Evolutionary conservation across 106 monocot genomes (phyloP).

Genomic region (Posidonia australis): DNA sequence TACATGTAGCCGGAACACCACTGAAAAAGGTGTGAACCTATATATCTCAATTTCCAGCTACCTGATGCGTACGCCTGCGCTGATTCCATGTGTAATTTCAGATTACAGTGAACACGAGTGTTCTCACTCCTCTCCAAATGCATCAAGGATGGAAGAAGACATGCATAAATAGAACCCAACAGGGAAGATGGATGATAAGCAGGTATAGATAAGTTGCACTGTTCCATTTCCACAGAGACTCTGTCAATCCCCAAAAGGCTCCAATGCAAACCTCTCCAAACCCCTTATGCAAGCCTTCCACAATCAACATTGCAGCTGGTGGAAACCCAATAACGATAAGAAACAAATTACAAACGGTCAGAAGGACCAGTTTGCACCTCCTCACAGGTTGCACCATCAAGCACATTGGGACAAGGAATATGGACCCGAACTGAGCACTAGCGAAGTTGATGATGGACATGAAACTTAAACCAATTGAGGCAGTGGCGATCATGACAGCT

Average conservation of each 20-base stretch:
- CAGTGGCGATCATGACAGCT: slow-evolving; percentile 42
- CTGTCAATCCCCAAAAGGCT: slow-evolving; percentile 54
- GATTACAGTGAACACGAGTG: background rate
- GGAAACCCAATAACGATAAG: slow-evolving; percentile 47
- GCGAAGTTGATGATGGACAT: slow-evolving; percentile 94
- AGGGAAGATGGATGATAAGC: slow-evolving; percentile 71
- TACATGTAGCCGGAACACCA: too few species aligned
- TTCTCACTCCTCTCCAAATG: background rate
- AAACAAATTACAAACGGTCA: slow-evolving; percentile 23
- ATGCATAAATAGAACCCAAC: slow-evolving; percentile 68
- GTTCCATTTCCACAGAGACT: slow-evolving; percentile 70
- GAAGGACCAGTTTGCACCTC: slow-evolving; percentile 1
- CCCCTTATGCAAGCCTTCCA: slow-evolving; percentile 24
- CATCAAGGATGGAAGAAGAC: slow-evolving; percentile 59
- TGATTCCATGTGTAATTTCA: background rate
- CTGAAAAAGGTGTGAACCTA: too few species aligned
- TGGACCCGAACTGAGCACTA: slow-evolving; percentile 72
- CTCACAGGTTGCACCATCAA: slow-evolving; percentile 50
- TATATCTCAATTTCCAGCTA: too few species aligned
- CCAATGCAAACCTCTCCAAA: slow-evolving; percentile 25
- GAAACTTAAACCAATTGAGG: slow-evolving; percentile 47
- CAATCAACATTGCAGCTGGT: slow-evolving; percentile 32
- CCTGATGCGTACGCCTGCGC: background rate
- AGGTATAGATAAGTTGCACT: slow-evolving; percentile 82
- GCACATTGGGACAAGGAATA: slow-evolving; percentile 66